phyloP scores from a whole-genome alignment of 805 yeast genomes.

The Groenewaldozyma tartarivorans region DNA sequence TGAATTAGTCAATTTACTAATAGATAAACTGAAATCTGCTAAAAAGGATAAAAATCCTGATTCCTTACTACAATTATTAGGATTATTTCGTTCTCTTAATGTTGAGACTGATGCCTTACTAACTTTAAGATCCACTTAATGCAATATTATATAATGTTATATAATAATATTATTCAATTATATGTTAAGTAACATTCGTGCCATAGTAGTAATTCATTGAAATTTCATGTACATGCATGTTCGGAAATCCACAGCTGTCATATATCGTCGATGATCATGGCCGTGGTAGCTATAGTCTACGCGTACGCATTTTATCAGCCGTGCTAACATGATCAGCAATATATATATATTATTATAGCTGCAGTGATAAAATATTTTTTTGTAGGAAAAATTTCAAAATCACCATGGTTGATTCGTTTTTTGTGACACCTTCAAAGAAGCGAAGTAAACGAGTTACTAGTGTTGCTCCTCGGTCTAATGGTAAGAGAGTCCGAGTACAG shows the following conservation, averaged over 20 bases:
- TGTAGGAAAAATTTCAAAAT: background rate
- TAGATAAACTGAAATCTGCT: background rate
- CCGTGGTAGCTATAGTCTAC: too few relatives aligned
- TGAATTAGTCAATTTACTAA: slow-evolving; percentile 1
- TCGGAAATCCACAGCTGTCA: too few relatives aligned
- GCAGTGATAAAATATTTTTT: background rate
- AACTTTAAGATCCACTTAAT: too few relatives aligned
- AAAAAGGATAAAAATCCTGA: background rate
- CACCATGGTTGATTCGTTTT: slow-evolving; percentile 21
- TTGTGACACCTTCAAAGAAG: slow-evolving; percentile 24
- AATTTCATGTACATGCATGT: too few relatives aligned
- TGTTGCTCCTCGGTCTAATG: background rate
- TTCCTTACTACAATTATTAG: background rate
- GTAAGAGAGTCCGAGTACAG: slow-evolving; percentile 9
- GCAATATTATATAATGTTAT: too few relatives aligned
- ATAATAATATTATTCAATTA: too few relatives aligned
- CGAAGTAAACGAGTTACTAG: slow-evolving; percentile 12
- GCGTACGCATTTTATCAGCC: too few relatives aligned
- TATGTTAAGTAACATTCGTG: too few relatives aligned
- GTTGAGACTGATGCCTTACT: background rate
- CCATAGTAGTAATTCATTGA: too few relatives aligned
- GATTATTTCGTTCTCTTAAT: background rate
- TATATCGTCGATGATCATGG: too few relatives aligned
- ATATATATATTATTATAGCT: too few relatives aligned
- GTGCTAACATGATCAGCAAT: too few relatives aligned